Conservation (phyloP, 129 eudicot genomes). For the Logfia minima region DNA sequence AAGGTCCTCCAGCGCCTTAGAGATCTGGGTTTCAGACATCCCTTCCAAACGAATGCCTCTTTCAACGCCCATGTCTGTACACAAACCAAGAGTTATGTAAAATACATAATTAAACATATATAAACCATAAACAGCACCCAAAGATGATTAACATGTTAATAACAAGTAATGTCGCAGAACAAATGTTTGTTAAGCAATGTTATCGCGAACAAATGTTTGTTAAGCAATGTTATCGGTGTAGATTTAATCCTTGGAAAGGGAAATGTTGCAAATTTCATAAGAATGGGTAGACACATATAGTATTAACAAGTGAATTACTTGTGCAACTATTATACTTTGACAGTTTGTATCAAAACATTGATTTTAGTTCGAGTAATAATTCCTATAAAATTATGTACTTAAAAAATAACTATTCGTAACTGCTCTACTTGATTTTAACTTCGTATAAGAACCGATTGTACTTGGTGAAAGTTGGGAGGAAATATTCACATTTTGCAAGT, state of each 20-base stretch:
- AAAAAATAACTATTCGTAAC: too few relatives aligned
- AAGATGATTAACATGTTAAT: neutral
- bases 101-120: neutral
- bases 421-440: neutral
- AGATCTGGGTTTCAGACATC: constrained; percentile 70
- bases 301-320: neutral
- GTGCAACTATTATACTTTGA: neutral
- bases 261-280: neutral
- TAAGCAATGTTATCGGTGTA: neutral
- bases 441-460: neutral
- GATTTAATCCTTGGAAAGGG: neutral
- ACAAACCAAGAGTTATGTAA: constrained; percentile 13
- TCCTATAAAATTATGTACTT: neutral
- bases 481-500: neutral
- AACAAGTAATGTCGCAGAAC: neutral
- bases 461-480: neutral
- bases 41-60: constrained; percentile 87
- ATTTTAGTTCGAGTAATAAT: neutral
- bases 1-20: constrained; percentile 72
- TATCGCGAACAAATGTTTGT: neutral
- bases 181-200: neutral
- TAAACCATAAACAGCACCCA: neutral
- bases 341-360: neutral
- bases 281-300: neutral
- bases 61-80: constrained; percentile 81